These are phyloP conservation scores for Nephelium lappaceum DNA, from an alignment of 345 rosid genomes.

Conservation along the genomic window DNA sequence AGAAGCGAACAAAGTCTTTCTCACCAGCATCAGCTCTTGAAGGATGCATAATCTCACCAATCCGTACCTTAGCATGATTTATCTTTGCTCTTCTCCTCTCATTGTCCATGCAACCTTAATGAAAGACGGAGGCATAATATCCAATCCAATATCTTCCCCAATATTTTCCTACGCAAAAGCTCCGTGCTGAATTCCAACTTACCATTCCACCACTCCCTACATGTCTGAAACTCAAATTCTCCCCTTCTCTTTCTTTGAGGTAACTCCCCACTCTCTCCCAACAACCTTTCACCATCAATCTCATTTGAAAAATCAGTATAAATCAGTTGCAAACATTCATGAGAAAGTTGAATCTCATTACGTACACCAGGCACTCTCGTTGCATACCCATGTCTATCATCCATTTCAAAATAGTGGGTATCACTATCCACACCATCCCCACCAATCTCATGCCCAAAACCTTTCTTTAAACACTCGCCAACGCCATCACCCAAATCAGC, in stretches of 20 bases:
- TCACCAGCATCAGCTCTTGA: slow-evolving; percentile 19
- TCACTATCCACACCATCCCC: slow-evolving; percentile 16
- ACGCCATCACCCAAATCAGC: slow-evolving; percentile 38
- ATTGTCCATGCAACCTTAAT: slow-evolving; percentile 43
- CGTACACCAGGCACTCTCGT: slow-evolving; percentile 3
- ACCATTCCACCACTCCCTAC: slow-evolving; percentile 80
- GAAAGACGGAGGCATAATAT: slow-evolving; percentile 69
- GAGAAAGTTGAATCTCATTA: slow-evolving; percentile 46
- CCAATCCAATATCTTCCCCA: slow-evolving; percentile 78
- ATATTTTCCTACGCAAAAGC: slow-evolving; percentile 60
- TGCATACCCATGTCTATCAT: too few relatives aligned
- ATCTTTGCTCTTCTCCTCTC: slow-evolving; percentile 67
- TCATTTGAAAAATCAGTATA: slow-evolving; percentile 44
- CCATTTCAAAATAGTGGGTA: not conserved
- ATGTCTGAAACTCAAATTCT: slow-evolving; percentile 25
- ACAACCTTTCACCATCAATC: slow-evolving; percentile 16
- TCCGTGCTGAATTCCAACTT: slow-evolving; percentile 66
- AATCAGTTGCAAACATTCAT: slow-evolving; percentile 47
- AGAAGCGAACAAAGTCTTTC: slow-evolving; percentile 62
- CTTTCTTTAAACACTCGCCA: slow-evolving; percentile 53
- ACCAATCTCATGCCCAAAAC: slow-evolving; percentile 32
- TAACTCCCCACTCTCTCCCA: slow-evolving; percentile 17
- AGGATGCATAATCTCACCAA: slow-evolving; percentile 55
- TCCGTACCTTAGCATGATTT: slow-evolving; percentile 61
- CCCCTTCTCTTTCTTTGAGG: slow-evolving; percentile 17